Percentiles rank a stretch among this genome's conserved stretches.
Conservation (phyloP, 345 rosid species). For the Salix dunnii region DNA sequence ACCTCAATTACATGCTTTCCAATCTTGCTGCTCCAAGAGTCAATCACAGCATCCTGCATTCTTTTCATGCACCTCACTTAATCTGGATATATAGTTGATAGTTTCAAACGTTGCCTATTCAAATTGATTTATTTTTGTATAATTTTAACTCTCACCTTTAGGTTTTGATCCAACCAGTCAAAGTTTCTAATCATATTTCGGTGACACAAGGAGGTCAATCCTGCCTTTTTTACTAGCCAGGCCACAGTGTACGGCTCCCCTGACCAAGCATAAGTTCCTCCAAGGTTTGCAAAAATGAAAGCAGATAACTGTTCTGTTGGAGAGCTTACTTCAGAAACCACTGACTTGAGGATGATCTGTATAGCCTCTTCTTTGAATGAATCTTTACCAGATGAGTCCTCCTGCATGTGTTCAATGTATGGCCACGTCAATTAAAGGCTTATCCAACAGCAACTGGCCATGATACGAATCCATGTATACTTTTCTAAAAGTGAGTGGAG, state of each 20-base stretch:
- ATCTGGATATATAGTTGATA: neutral
- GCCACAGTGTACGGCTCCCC: slow-evolving; percentile 85
- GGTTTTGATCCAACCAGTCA: slow-evolving; percentile 70
- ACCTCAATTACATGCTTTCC: slow-evolving; percentile 48
- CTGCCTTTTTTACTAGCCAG: slow-evolving; percentile 84
- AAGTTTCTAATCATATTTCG: slow-evolving; percentile 71
- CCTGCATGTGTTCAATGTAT: slow-evolving; percentile 40
- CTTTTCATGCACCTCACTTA: neutral
- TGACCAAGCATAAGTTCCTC: slow-evolving; percentile 85
- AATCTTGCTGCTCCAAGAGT: slow-evolving; percentile 69
- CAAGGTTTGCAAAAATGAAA: slow-evolving; percentile 68
- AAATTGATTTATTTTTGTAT: neutral
- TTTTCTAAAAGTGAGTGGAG: no score
- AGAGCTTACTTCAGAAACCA: slow-evolving; percentile 47
- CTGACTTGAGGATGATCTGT: slow-evolving; percentile 48
- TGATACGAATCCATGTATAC: no score
- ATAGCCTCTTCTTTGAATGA: slow-evolving; percentile 48
- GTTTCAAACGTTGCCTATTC: neutral
- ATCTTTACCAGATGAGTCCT: slow-evolving; percentile 43
- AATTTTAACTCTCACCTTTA: slow-evolving; percentile 44
- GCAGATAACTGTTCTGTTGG: slow-evolving; percentile 48
- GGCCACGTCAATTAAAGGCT: neutral
- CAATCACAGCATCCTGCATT: slow-evolving; percentile 61
- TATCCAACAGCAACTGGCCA: neutral
- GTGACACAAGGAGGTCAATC: slow-evolving; percentile 53